phyloP scores from a whole-genome alignment of 306 rosid species.

The Mucuna pruriens region DNA sequence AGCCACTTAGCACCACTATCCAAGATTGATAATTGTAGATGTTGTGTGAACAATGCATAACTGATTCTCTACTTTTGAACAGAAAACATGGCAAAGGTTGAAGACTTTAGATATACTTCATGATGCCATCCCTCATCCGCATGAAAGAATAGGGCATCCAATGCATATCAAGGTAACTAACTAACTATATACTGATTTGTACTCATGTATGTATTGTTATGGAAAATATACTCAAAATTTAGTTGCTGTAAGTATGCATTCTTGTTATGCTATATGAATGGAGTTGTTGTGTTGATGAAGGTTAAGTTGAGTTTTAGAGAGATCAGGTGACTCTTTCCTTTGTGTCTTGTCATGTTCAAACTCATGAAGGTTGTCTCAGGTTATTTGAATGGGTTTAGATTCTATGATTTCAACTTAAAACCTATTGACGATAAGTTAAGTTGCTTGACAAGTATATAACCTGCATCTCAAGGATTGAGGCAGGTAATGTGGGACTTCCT shows the following conservation, averaged over 20 bases:
- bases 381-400: background rate
- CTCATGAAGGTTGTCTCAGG: background rate
- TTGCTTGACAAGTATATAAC: too few relatives aligned
- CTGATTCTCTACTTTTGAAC: constrained; percentile 39
- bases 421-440: too few relatives aligned
- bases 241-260: constrained; percentile 23
- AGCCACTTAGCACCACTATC: too few relatives aligned
- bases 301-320: background rate
- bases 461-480: too few relatives aligned
- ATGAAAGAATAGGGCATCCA: constrained; percentile 74
- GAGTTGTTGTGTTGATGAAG: constrained; percentile 9
- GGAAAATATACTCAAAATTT: background rate
- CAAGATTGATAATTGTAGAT: too few relatives aligned
- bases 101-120: constrained; percentile 65
- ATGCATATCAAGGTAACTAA: constrained; percentile 77
- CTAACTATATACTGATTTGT: constrained; percentile 11
- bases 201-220: constrained; percentile 1
- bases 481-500: too few relatives aligned
- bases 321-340: background rate
- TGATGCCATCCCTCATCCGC: constrained; percentile 74
- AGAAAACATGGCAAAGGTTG: constrained; percentile 85
- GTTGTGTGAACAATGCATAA: constrained; percentile 14
- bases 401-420: background rate
- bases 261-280: constrained; percentile 7
- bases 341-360: background rate